A percentile compares a stretch with the other conserved stretches of the same genome.
Conservation (phyloP, 306 rosid species). For the Glycine tomentella region DNA sequence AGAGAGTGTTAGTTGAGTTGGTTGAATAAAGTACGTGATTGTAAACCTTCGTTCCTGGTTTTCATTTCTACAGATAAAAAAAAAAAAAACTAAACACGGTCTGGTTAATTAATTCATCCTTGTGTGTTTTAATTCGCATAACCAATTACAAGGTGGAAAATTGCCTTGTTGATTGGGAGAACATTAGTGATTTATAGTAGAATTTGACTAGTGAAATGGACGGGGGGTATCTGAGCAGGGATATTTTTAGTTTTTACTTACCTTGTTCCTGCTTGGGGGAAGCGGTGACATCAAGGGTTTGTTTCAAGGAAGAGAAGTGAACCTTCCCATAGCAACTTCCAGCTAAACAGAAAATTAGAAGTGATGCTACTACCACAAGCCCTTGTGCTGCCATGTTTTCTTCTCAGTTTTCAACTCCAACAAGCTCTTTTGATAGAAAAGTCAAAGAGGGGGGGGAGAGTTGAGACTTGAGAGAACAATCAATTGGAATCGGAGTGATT, state of each 20-base stretch:
- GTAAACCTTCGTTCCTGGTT: no score
- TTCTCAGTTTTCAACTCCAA: neutral
- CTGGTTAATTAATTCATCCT: neutral
- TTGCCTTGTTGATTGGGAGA: neutral
- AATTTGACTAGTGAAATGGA: neutral
- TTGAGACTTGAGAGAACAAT: slow-evolving; percentile 15
- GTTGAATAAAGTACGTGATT: no score
- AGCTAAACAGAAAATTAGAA: slow-evolving; percentile 63
- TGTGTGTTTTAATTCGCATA: neutral
- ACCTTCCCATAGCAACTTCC: slow-evolving; percentile 57
- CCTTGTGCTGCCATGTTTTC: slow-evolving; percentile 64
- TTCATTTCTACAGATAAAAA: no score
- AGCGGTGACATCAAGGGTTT: slow-evolving; percentile 68
- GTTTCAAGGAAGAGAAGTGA: slow-evolving; percentile 66
- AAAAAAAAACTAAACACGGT: no score
- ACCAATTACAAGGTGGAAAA: neutral
- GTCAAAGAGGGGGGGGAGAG: slow-evolving; percentile 16
- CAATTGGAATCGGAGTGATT: neutral
- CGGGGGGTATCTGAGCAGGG: neutral
- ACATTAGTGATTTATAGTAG: neutral
- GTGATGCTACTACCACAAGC: slow-evolving; percentile 54
- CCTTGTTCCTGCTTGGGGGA: slow-evolving; percentile 73
- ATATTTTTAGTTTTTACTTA: slow-evolving; percentile 38
- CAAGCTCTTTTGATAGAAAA: neutral
- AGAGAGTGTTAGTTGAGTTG: no score